Base-by-base conservation (phyloP, 1,139 yeast species). In the Pneumocystis murina region DNA sequence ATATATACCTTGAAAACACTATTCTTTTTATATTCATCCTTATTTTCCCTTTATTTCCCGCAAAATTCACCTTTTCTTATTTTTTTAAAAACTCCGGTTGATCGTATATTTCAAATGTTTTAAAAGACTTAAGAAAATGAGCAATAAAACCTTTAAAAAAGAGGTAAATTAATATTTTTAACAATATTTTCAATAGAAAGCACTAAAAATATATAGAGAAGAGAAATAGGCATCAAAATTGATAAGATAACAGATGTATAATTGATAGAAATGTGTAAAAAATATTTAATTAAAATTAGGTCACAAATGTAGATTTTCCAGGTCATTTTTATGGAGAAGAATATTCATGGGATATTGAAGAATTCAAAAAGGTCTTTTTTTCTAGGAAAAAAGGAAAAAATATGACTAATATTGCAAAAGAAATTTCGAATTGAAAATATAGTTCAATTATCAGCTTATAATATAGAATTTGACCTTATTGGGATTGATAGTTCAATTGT, bases 401-500 rank as follows among this genome's bases (percentile, higher is more conserved):
- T 54, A 24, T 39, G n/a, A 17, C n/a, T 62, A n/a, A 43, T 48
- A 62, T 58, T 59, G n/a, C 7, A 17, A 24, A 40, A 41, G 38
- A 39, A 36, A 28, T 43, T 59, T 72, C 63, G 73, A 77, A 28
- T 86, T 91, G 72, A 86, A 87, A 68, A 81, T 92, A 67, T 78
- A 85, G 65, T 84, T 92, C 68, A 80, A 81, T 70, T 69, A 72
- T 60, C 80, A 83, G 40, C 89, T 84, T 66, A 80, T 87, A 73
- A 82, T 81, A 61, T 90, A 92, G 67, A 90, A 74, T 92, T 92
- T 71, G 98, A 92, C 74, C 79, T 94, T 68, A 77, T 87, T 66
- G 86, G 89, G 69, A 78, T 91, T 62, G 98, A 92, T 73, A 87
- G 97, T 1, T 87, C 97, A 16, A 79, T 92, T 65, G 92, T 97